Evolutionary conservation across 2,329 filamentous ascomycete genomes (phyloP).

Genomic region (Gliomastix tumulicola): DNA sequence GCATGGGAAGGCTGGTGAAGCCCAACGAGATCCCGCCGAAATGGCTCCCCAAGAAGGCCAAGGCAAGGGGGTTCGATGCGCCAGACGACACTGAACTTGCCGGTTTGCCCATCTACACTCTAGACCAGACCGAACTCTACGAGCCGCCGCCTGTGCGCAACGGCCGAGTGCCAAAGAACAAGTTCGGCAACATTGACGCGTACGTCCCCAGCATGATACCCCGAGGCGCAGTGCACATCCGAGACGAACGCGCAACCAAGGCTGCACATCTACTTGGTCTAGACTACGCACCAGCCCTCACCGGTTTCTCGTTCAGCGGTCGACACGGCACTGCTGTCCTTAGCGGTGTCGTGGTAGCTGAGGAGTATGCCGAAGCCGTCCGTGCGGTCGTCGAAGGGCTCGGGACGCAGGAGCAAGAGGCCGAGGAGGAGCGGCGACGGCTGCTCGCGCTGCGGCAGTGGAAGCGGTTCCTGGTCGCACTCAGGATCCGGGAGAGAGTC

Average conservation of each 20-base stretch:
- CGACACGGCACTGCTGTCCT: constrained; percentile 80
- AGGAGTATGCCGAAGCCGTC: constrained; percentile 66
- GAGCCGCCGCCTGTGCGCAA: constrained; percentile 66
- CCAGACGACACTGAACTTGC: constrained; percentile 18
- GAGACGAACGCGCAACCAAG: constrained; percentile 49
- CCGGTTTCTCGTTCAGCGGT: constrained; percentile 82
- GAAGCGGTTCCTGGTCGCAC: constrained; percentile 63
- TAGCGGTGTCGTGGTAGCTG: constrained; percentile 69
- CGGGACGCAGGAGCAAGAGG: constrained; percentile 55
- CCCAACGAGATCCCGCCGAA: constrained; percentile 77
- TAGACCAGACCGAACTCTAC: constrained; percentile 66
- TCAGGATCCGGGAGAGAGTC: constrained; percentile 71
- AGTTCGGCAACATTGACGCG: constrained; percentile 88
- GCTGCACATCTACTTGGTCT: constrained; percentile 72
- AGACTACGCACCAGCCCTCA: constrained; percentile 85
- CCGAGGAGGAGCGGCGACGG: constrained; percentile 64
- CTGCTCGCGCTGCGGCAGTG: constrained; percentile 63
- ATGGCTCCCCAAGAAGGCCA: constrained; percentile 48
- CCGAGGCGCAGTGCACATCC: constrained; percentile 67
- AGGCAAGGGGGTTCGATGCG: constrained; percentile 16
- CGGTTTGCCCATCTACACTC: constrained; percentile 52
- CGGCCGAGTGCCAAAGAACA: constrained; percentile 79
- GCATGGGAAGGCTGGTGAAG: constrained; percentile 73
- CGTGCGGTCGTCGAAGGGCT: constrained; percentile 62
- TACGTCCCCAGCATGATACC: constrained; percentile 93